Base-by-base conservation (phyloP, 2,329 filamentous ascomycete species). In the Trematosphaeria pertusa region DNA sequence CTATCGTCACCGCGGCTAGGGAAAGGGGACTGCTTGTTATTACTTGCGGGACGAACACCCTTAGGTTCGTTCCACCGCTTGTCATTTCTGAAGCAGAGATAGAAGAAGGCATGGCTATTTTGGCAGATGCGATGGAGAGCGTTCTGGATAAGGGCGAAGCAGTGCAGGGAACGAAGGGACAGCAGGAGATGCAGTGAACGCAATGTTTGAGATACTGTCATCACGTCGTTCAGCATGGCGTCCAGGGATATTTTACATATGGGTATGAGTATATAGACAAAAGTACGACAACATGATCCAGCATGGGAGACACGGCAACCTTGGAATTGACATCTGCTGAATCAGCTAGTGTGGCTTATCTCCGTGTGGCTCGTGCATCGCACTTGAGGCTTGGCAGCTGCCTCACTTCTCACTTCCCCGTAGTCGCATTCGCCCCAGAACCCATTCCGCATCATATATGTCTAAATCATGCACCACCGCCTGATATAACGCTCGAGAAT, bases 11-110 rank as follows among this genome's bases (percentile, higher is more conserved):
- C 55, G 92, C 91, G 9, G 91, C 92, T 14, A 81, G 94, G 51
- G 91, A 97, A 77, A 81, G 91, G 49, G 94, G 94, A 0, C 72
- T 99, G 64, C 73, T 99, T 48, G 80, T 99, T 49, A 97, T 99
- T 65, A 97, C 91, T 1, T 93, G 91, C 20, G 94, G 94, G 1
- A 91, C 86, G 21, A 96, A 97, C 68, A 97, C 92, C 7, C 75
- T 99, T 59, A 81, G 94, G 37, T 96, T 99, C 62, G 91, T 97
- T 46, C 94, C 94, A 22, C 88, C 90, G 50, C 75, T 99, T 65
- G 85, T 86, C 5, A 88, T 99, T 47, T 87, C 84, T 1, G 85
- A 90, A 59, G 83, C 82, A 19, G 89, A 97, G 80, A 94, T 97
- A 56, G 78, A 86, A 58, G 79, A 87, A 55, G 91, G 90, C 0